phyloP scores from a whole-genome alignment of 768 basidiomycete genomes.

The Trametopsis cervina region DNA sequence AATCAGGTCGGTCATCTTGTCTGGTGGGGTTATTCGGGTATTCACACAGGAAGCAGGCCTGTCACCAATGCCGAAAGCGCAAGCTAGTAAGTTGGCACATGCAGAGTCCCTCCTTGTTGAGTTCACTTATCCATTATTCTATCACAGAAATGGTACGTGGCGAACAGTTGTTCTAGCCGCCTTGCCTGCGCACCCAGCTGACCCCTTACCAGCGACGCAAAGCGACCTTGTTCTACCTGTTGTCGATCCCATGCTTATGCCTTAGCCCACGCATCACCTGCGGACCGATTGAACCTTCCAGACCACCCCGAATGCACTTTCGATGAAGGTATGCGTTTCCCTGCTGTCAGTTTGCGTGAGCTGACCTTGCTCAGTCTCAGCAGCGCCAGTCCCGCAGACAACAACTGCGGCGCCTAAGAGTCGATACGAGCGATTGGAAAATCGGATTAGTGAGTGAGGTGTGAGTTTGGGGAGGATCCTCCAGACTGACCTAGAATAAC shows the following conservation, averaged over 20 bases:
- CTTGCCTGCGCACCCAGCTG: background rate
- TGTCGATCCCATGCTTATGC: slow-evolving; percentile 71
- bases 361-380: background rate
- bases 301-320: slow-evolving; percentile 64
- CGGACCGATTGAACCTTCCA: slow-evolving; percentile 44
- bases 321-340: slow-evolving; percentile 64
- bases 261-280: slow-evolving; percentile 46
- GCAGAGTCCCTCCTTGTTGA: background rate
- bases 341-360: no score
- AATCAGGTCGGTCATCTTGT: slow-evolving; percentile 26
- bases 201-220: slow-evolving; percentile 53
- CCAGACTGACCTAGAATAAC: no score
- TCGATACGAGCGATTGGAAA: slow-evolving; percentile 58
- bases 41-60: slow-evolving; percentile 23
- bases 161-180: no score
- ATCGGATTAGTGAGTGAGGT: slow-evolving; percentile 64
- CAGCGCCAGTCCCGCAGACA: slow-evolving; percentile 21
- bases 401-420: slow-evolving; percentile 48
- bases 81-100: slow-evolving; percentile 38
- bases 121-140: background rate
- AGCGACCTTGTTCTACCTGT: slow-evolving; percentile 73
- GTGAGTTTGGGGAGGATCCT: no score
- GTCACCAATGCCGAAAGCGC: slow-evolving; percentile 59
- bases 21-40: no score
- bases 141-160: slow-evolving; percentile 21